These are phyloP conservation scores for Aspergillus sp. DNA, from an alignment of 2,329 filamentous ascomycete genomes.

Conservation along the genomic window DNA sequence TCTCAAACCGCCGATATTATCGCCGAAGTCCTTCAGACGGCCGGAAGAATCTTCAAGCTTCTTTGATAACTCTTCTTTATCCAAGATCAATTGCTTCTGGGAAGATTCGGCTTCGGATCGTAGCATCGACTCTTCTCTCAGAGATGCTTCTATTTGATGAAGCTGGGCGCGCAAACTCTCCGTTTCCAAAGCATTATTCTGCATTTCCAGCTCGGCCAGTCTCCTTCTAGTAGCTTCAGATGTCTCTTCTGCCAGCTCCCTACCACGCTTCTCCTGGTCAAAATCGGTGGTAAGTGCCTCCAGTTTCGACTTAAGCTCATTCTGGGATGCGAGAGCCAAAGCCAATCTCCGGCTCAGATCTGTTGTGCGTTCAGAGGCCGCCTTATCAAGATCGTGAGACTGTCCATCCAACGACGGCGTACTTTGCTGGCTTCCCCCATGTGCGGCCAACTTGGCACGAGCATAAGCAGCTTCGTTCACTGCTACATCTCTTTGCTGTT, in stretches of 20 bases:
- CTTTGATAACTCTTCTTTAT: constrained; percentile 73
- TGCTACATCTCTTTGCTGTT: constrained; percentile 92
- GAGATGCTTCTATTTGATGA: constrained; percentile 73
- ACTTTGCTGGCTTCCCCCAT: constrained; percentile 66
- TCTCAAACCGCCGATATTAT: constrained; percentile 72
- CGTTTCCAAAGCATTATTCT: constrained; percentile 79
- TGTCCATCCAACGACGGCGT: constrained; percentile 52
- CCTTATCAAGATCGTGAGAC: constrained; percentile 58
- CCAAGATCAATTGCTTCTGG: constrained; percentile 74
- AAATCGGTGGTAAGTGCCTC: constrained; percentile 70
- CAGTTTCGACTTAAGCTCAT: constrained; percentile 75
- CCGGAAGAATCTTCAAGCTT: constrained; percentile 67
- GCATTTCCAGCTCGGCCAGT: constrained; percentile 78
- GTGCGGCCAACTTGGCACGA: constrained; percentile 86
- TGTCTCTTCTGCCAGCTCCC: constrained; percentile 85
- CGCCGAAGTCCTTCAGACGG: constrained; percentile 67
- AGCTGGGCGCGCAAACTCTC: constrained; percentile 84
- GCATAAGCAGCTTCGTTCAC: constrained; percentile 93
- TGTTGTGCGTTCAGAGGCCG: constrained; percentile 61
- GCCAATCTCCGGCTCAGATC: constrained; percentile 83
- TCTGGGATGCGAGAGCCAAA: constrained; percentile 73
- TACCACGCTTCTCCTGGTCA: constrained; percentile 75
- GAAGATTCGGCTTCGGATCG: constrained; percentile 74
- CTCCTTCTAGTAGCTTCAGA: constrained; percentile 78
- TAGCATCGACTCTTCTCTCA: constrained; percentile 77